Evolutionary conservation across 805 yeast species (phyloP), one percentile per base, ranked within the genome.

Genomic region (Candida silvicultrix): DNA sequence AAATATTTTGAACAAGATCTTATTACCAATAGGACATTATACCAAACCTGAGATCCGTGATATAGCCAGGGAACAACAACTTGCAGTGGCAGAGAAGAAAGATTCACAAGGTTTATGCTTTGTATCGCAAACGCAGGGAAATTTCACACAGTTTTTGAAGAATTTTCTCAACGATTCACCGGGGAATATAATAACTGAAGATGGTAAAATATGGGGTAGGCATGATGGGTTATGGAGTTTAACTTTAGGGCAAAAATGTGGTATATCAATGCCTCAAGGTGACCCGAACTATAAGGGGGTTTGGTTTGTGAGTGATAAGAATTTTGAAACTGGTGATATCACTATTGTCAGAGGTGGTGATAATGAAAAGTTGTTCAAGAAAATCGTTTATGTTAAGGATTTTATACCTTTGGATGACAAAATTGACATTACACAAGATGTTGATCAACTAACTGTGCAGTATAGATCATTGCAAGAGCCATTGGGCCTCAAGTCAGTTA

Each of bases 51-150:
- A 84, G 53, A 82, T 90, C 1, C 66, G 98, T 25, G 63, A 71
- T 21, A 55, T 86, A 39, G 98, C 98, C 0, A 50, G 62, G n/a
- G 54, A 69, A 2, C 60, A 70, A 32, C 62, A 69, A 1, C 66
- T 88, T 15, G 75, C 79, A 1, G 81, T 85, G 1, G 89, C 90
- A 1, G 59, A 67, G n/a, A 89, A 89, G 56, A 94, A 89, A 0
- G 99, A 94, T 60, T 89, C 97, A 1, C 96, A 87, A 60, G 99
- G 99, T 0, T 71, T 94, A 10, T 94, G 99, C 61, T 94, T 94
- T 70, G 97, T 94, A 9, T 73, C 79, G 10, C 83, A 79, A 52
- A 58, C 65, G 18, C 75, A 73, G 42, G 78, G 78, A 7, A 77
- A 79, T 45, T 89, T 90, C 61, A 70, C 81, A 20, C 76, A 78